Conservation (phyloP, 2,329 filamentous ascomycete species). For the Pseudogymnoascus sp. region DNA sequence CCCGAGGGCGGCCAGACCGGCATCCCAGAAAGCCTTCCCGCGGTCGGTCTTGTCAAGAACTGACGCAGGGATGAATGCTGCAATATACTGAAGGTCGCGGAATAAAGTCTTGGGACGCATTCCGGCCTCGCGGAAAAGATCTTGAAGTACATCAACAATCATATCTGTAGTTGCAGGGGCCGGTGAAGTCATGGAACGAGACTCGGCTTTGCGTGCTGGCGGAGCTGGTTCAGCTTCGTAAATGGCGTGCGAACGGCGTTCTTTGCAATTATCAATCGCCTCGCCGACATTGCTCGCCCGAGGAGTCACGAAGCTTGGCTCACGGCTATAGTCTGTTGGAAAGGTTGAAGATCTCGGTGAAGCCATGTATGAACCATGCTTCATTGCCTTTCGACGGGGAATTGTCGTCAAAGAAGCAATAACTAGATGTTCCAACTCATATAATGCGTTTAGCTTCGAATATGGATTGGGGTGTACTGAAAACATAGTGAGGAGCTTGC, state of each 20-base stretch:
- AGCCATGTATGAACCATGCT: not conserved
- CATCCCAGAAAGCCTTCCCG: conserved; percentile 74
- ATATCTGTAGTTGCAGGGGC: conserved; percentile 36
- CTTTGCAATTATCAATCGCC: conserved; percentile 63
- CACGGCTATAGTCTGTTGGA: conserved; percentile 10
- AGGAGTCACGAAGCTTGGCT: conserved; percentile 18
- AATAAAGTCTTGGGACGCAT: conserved; percentile 76
- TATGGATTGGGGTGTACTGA: conserved; percentile 84
- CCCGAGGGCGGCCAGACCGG: conserved; percentile 78
- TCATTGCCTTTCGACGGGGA: conserved; percentile 3
- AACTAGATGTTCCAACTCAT: conserved; percentile 77
- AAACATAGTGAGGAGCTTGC: conserved; percentile 75
- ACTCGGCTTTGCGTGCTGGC: conserved; percentile 49
- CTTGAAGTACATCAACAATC: conserved; percentile 60
- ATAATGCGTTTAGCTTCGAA: conserved; percentile 74
- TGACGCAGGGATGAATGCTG: conserved; percentile 55
- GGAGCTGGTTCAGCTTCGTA: conserved; percentile 48
- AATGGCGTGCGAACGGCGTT: conserved; percentile 57
- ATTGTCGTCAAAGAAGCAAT: conserved; percentile 58
- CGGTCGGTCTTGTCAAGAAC: conserved; percentile 57
- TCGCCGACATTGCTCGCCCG: conserved; percentile 53
- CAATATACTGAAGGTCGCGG: conserved; percentile 71
- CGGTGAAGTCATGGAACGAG: conserved; percentile 26
- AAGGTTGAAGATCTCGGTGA: conserved; percentile 2
- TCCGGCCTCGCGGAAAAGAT: conserved; percentile 59